phyloP scores from a whole-genome alignment of 441 rosid genomes.

The Syzygium malaccense region DNA sequence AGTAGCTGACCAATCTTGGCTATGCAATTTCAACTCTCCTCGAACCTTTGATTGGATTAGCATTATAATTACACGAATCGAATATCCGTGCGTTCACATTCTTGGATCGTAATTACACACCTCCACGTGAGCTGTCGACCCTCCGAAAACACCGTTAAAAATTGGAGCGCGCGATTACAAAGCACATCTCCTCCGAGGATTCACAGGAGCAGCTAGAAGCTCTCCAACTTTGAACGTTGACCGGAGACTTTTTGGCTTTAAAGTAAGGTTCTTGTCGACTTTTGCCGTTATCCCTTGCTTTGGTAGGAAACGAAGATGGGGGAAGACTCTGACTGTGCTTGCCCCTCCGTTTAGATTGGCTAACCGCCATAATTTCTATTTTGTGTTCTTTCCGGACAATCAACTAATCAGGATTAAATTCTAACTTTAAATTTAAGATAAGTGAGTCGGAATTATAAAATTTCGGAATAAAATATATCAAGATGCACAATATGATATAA shows the following conservation, averaged over 20 bases:
- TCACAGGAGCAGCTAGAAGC: background rate
- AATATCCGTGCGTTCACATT: background rate
- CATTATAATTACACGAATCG: background rate
- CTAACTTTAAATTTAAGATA: too few relatives aligned
- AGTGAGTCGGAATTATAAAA: background rate
- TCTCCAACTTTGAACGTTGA: background rate
- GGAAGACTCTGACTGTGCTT: background rate
- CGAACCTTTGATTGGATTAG: too few relatives aligned
- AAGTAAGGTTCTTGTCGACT: too few relatives aligned
- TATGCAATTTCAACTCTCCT: background rate
- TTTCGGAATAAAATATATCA: too few relatives aligned
- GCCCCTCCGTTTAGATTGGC: background rate
- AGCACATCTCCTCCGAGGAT: background rate
- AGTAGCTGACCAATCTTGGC: background rate
- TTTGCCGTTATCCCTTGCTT: background rate
- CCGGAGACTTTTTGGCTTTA: background rate
- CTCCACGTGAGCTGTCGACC: background rate
- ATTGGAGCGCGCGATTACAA: background rate
- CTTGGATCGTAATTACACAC: too few relatives aligned
- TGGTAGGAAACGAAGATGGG: background rate
- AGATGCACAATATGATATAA: background rate
- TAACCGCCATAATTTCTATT: background rate
- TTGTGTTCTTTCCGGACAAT: background rate
- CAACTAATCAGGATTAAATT: background rate
- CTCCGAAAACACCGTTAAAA: background rate